Percentiles rank a stretch among this genome's conserved stretches.
Evolutionary conservation across 768 basidiomycete species (phyloP).

Genomic region (Lenzites betulinus): DNA sequence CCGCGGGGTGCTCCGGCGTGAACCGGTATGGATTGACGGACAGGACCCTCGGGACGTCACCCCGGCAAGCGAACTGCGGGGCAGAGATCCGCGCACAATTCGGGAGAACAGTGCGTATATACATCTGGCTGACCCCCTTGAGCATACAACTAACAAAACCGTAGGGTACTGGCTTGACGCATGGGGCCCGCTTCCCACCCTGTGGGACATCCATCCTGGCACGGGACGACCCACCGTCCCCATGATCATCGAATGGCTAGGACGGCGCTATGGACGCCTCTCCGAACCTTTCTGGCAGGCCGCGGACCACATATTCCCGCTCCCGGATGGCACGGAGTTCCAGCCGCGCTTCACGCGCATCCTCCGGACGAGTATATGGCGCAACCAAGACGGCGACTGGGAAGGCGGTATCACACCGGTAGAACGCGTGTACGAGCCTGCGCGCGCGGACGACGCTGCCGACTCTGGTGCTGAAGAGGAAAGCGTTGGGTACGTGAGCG

Average conservation of each 20-base stretch:
- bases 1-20: conserved; percentile 3
- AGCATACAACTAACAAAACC: background rate
- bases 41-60: background rate
- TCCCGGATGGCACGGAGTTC: background rate
- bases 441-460: conserved; percentile 12
- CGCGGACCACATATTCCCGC: conserved; percentile 5
- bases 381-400: conserved; percentile 7
- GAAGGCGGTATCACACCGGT: conserved; percentile 8
- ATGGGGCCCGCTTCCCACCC: conserved; percentile 7
- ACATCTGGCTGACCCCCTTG: background rate
- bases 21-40: conserved; percentile 7
- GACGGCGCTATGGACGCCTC: background rate
- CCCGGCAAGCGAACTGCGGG: conserved; percentile 1
- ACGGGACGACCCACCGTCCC: background rate
- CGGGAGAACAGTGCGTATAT: background rate
- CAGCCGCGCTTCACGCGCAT: conserved; percentile 8
- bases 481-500: conserved; percentile 5
- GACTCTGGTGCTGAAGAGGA: conserved; percentile 15
- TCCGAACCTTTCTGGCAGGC: conserved; percentile 4
- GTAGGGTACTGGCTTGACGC: conserved; percentile 2
- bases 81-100: background rate
- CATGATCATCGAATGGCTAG: background rate
- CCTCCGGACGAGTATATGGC: conserved; percentile 7
- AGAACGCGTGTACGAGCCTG: conserved; percentile 6
- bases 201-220: background rate